Conservation (phyloP, 2,329 filamentous ascomycete genomes). For the Aotearoamyces nothofagi region DNA sequence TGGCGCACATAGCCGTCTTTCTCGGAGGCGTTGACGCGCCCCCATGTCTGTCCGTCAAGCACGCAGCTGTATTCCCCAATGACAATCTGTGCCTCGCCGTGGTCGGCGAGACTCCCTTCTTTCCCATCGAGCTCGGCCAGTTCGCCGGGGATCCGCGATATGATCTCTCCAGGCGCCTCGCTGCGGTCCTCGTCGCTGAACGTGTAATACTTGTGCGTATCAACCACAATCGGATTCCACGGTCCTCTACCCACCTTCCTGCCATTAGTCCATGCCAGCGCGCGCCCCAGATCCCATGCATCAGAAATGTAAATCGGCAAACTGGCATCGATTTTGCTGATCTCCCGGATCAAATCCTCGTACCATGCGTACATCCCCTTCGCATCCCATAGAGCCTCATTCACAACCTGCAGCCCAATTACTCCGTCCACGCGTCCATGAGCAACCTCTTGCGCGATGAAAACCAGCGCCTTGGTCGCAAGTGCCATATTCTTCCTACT, state of each 20-base stretch:
- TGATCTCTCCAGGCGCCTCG: slow-evolving; percentile 35
- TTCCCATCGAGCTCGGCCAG: slow-evolving; percentile 28
- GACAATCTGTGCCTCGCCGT: slow-evolving; percentile 32
- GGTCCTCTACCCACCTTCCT: slow-evolving; percentile 20
- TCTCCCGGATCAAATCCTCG: slow-evolving; percentile 29
- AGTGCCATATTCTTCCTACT: slow-evolving; percentile 26
- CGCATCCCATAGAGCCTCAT: slow-evolving; percentile 35
- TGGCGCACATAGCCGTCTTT: slow-evolving; percentile 25
- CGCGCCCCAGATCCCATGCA: slow-evolving; percentile 34
- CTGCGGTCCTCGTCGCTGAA: slow-evolving; percentile 36
- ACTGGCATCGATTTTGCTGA: slow-evolving; percentile 29
- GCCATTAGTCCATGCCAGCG: slow-evolving; percentile 27
- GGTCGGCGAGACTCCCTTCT: slow-evolving; percentile 29
- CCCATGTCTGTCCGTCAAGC: slow-evolving; percentile 34
- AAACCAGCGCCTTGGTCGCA: slow-evolving; percentile 30
- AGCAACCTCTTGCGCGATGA: slow-evolving; percentile 33
- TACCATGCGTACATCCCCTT: slow-evolving; percentile 41
- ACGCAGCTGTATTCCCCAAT: slow-evolving; percentile 45
- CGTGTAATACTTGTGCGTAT: slow-evolving; percentile 44
- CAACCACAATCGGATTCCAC: slow-evolving; percentile 34
- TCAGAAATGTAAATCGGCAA: slow-evolving; percentile 43
- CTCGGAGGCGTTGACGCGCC: slow-evolving; percentile 25
- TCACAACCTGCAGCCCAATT: slow-evolving; percentile 40
- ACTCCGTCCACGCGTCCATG: slow-evolving; percentile 22
- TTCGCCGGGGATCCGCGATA: slow-evolving; percentile 26